A percentile compares a stretch with the other conserved stretches of the same genome.
These are phyloP conservation scores for Pythium brachiatum DNA, from an alignment of 352 stramenopile species.

Conservation along the genomic window DNA sequence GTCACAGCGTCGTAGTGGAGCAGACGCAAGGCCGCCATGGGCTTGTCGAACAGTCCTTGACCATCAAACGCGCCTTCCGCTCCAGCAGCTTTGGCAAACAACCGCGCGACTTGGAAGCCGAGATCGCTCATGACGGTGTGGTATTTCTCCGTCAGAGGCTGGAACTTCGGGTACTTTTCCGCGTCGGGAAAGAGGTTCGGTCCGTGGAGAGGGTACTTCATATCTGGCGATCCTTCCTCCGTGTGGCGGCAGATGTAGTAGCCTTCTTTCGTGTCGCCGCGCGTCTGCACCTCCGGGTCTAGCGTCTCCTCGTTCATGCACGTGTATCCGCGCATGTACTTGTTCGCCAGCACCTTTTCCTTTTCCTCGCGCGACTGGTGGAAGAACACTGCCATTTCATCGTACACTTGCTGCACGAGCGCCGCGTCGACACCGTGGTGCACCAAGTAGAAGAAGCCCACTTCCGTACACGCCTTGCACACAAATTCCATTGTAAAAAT, in stretches of 20 bases:
- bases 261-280: slow-evolving; percentile 71
- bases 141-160: slow-evolving; percentile 50
- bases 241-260: slow-evolving; percentile 79
- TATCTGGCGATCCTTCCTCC: slow-evolving; percentile 46
- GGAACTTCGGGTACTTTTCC: slow-evolving; percentile 41
- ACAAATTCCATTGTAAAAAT: no score
- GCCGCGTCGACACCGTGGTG: slow-evolving; percentile 39
- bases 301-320: slow-evolving; percentile 74
- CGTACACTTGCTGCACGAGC: slow-evolving; percentile 48
- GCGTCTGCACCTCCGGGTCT: slow-evolving; percentile 49
- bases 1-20: slow-evolving; percentile 70
- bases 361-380: slow-evolving; percentile 45
- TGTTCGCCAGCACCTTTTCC: slow-evolving; percentile 56
- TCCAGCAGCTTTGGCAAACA: slow-evolving; percentile 59
- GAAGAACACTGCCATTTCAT: slow-evolving; percentile 65
- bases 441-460: slow-evolving; percentile 74
- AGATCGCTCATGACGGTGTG: slow-evolving; percentile 47
- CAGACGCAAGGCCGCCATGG: slow-evolving; percentile 79
- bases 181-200: slow-evolving; percentile 61
- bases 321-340: slow-evolving; percentile 75
- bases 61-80: slow-evolving; percentile 44
- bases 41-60: slow-evolving; percentile 63
- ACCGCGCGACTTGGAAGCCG: slow-evolving; percentile 44
- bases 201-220: slow-evolving; percentile 57
- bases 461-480: slow-evolving; percentile 51